Evolutionary conservation across 176 grass and related monocot genomes (phyloP), one percentile per base, ranked within the genome.

Genomic region (Echinochloa phyllopogon): DNA sequence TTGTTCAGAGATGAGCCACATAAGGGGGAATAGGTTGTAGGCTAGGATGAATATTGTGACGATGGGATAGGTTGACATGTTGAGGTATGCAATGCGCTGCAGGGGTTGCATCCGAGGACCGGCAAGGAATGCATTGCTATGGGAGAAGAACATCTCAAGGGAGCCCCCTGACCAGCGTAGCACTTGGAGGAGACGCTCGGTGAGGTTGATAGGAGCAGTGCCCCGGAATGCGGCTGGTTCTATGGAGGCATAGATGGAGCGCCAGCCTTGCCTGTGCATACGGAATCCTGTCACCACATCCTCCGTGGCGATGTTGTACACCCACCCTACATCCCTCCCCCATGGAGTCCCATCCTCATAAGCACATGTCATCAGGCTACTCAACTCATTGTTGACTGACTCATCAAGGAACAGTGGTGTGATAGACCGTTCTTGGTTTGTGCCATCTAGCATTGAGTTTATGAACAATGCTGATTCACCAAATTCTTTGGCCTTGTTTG

Each of bases 131-230:
- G 87, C 82, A 15, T 85, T 89, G 69, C 82, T 89, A 29, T 89
- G 87, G 61, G 87, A 89, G 69, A 89, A 89, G 82, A 89, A 89
- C 87, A 85, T 89, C 82, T 89, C 87, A 0, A 89, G 82, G 48
- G 87, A 89, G 4, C 82, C 82, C 4, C 82, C 87, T 0, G 87
- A 85, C 87, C 76, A 85, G 3, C 87, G 76, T 0, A 89, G 43
- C 25, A 89, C 53, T 52, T 89, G 87, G 27, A 85, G 82, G 76
- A 89, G 87, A 4, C 87, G 87, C 82, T 89, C 87, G 1, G 87
- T 89, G 61, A 89, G 87, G 76, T 89, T 89, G 69, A 89, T 89
- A 33, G 82, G 87, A 13, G 87, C 87, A 0, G 87, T 89, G 33
- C 87, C 87, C 6, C 87, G 82, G 69, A 89, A 89, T 13, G 87